phyloP scores from a whole-genome alignment of 345 rosid genomes.

The Salix suchowensis region DNA sequence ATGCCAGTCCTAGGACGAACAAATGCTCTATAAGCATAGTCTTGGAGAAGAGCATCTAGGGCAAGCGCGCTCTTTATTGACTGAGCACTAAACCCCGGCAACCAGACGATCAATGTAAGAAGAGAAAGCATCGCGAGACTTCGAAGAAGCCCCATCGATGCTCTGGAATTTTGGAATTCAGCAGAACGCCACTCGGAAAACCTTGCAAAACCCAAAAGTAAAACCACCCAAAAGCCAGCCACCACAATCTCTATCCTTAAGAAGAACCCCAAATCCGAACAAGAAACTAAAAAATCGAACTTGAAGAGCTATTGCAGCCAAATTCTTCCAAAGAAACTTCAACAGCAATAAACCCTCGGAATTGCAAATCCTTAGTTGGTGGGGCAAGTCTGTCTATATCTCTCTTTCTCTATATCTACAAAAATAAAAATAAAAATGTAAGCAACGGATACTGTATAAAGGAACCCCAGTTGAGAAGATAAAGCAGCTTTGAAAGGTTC shows the following conservation, averaged over 20 bases:
- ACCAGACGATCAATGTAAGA: conserved; percentile 12
- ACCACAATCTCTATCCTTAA: neutral
- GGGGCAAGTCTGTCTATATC: conserved; percentile 6
- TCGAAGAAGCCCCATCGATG: conserved; percentile 63
- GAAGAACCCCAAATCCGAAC: neutral
- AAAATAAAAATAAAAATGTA: neutral
- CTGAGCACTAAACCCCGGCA: conserved; percentile 34
- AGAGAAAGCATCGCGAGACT: conserved; percentile 49
- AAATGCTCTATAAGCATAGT: conserved; percentile 66
- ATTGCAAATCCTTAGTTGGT: neutral
- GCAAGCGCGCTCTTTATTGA: conserved; percentile 34
- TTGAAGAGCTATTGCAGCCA: conserved; percentile 2
- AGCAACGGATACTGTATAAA: conserved; percentile 22
- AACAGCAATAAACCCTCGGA: neutral
- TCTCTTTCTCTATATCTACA: neutral
- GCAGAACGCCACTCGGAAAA: conserved; percentile 25
- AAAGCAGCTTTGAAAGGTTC: conserved; percentile 25
- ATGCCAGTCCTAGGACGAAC: conserved; percentile 69
- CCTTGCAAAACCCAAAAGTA: conserved; percentile 8
- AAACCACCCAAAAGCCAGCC: conserved; percentile 12
- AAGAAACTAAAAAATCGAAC: neutral
- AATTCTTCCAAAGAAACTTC: neutral
- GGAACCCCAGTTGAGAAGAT: conserved; percentile 1
- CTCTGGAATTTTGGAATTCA: conserved; percentile 20
- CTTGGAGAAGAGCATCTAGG: conserved; percentile 86